Percentiles rank a stretch among this genome's conserved stretches.
Evolutionary conservation across 495 filamentous ascomycete genomes (phyloP).

Genomic region (Glutinoglossum americanum): DNA sequence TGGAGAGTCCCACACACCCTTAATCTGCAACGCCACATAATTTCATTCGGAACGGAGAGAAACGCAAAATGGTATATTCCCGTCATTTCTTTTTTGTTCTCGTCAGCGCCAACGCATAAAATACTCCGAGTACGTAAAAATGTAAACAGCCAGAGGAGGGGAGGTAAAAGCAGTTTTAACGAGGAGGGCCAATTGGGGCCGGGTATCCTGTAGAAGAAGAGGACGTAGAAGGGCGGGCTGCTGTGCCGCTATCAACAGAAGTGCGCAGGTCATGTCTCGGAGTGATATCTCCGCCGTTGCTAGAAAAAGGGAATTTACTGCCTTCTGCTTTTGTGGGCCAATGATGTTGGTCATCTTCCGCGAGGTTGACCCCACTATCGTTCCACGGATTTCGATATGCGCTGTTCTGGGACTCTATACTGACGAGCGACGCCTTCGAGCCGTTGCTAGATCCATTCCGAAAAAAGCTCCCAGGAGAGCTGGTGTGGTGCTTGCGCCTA

Average conservation of each 20-base stretch:
- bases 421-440: conserved; percentile 81
- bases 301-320: conserved; percentile 38
- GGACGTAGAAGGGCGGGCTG: conserved; percentile 57
- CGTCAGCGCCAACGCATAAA: background rate
- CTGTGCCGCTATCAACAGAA: conserved; percentile 59
- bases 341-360: conserved; percentile 57
- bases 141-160: background rate
- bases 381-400: conserved; percentile 95
- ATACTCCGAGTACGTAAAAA: background rate
- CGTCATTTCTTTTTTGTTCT: background rate
- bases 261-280: conserved; percentile 60
- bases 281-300: conserved; percentile 45
- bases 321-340: conserved; percentile 37
- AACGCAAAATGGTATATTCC: background rate
- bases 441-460: conserved; percentile 85
- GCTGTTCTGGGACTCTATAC: conserved; percentile 78
- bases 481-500: conserved; percentile 76
- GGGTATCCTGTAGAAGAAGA: conserved; percentile 32
- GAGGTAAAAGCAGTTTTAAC: background rate
- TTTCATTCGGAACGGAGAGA: background rate
- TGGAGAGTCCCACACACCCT: too few species aligned
- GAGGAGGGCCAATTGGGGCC: background rate
- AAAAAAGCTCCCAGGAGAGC: conserved; percentile 65
- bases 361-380: conserved; percentile 80
- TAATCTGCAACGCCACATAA: background rate